phyloP scores from a whole-genome alignment of 2,329 filamentous ascomycete species.

The Fusarium anguioides region DNA sequence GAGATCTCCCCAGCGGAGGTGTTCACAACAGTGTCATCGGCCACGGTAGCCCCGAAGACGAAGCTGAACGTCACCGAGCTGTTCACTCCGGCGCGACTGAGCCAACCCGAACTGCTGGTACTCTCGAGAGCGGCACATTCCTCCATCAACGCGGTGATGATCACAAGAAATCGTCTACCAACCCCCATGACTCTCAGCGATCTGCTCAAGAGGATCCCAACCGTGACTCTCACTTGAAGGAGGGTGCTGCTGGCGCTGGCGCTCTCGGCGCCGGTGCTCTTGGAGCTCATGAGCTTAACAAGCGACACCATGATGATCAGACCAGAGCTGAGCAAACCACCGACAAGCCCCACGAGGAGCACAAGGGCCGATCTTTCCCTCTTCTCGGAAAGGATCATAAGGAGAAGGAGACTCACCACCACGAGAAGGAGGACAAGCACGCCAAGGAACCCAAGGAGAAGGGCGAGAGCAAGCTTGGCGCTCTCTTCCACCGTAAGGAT shows the following conservation, averaged over 20 bases:
- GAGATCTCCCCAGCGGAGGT: constrained; percentile 23
- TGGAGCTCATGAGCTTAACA: constrained; percentile 17
- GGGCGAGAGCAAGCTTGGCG: constrained; percentile 8
- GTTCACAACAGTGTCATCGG: constrained; percentile 26
- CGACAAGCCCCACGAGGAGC: constrained; percentile 5
- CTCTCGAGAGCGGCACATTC: constrained; percentile 7
- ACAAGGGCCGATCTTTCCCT: constrained; percentile 28
- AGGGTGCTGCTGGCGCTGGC: constrained; percentile 15
- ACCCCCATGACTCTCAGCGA: constrained; percentile 4
- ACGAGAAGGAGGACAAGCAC: constrained; percentile 21
- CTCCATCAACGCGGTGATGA: neutral
- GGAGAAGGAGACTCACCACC: neutral
- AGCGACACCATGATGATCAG: constrained; percentile 1
- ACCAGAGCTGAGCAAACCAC: neutral
- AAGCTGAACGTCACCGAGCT: constrained; percentile 7
- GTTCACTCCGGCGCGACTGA: neutral
- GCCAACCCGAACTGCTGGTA: neutral
- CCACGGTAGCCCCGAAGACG: constrained; percentile 24
- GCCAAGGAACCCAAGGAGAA: constrained; percentile 17
- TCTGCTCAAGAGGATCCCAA: neutral
- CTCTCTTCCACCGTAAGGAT: constrained; percentile 30
- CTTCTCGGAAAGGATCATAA: constrained; percentile 22
- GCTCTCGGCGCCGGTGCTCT: constrained; percentile 1
- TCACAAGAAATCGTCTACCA: neutral
- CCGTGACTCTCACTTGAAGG: constrained; percentile 8